Evolutionary conservation across 805 yeast species (phyloP), one percentile per base, ranked within the genome.

Genomic region (Torulaspora delbrueckii): DNA sequence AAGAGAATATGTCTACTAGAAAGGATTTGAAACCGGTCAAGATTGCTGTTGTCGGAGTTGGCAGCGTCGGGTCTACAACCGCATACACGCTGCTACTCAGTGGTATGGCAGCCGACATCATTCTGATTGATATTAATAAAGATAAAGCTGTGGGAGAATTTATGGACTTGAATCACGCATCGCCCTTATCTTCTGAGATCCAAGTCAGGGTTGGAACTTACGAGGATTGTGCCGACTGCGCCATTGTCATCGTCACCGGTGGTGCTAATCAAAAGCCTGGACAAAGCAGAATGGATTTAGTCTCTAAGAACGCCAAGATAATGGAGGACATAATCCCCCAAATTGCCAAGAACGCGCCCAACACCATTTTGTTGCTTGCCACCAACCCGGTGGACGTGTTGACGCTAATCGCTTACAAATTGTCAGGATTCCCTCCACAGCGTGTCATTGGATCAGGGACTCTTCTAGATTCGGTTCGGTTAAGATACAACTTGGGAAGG

Each of bases 311-410:
- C 23, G 48, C 42, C 25, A 31, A 35, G 26, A 45, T 47, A 22
- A 44, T 47, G 51, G 41, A 45, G 43, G 46, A 47, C 13, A 45
- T 47, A n/a, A 32, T 47, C 12, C 51, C 51, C 1, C 43, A 47
- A 19, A 41, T 47, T 18, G 51, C 48, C 35, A 44, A 40, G 30
- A 16, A 37, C 34, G 48, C 48, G 10, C 51, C 51, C 18, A 42
- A 47, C 32, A 31, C 51, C 6, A 47, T 47, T 26, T 13, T 47
- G 19, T 38, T 47, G 31, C 37, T 47, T 14, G 51, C 51, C n/a
- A 47, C 51, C 10, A 47, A 47, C 31, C 51, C 51, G 18, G 51
- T 47, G 10, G 51, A 47, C 19, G 51, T 47, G 12, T 28, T 43
- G 23, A 47, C 51, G 2, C 32, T 38, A 19, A 24, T 43, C 12